Percentiles rank a stretch among this genome's conserved stretches.
These are phyloP conservation scores for Arabis hirsuta DNA, from an alignment of 345 rosid species.

Conservation along the genomic window DNA sequence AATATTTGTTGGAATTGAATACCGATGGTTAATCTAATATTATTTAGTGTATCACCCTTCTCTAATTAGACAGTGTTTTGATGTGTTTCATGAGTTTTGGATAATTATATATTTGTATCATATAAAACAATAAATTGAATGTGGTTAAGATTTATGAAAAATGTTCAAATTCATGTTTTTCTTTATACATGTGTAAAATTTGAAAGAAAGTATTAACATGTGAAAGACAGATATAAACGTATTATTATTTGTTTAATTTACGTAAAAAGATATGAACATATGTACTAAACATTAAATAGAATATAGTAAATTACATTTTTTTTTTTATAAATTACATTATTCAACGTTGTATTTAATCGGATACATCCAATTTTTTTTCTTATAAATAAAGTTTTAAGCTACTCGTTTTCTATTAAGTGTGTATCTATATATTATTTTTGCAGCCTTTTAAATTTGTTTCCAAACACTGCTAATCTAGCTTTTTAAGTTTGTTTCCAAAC, in stretches of 20 bases:
- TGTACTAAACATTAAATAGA: no score
- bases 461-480: no score
- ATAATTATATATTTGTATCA: not conserved
- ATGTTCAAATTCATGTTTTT: not conserved
- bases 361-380: not conserved
- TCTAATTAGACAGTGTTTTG: not conserved
- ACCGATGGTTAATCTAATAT: not conserved
- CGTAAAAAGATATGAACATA: no score
- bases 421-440: no score
- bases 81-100: conserved; percentile 15
- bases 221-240: no score
- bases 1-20: not conserved
- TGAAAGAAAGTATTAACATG: no score
- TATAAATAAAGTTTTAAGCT: not conserved
- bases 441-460: no score
- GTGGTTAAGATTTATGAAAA: not conserved
- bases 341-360: not conserved
- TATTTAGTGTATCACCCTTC: not conserved
- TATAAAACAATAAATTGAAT: not conserved
- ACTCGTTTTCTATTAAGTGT: not conserved
- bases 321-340: not conserved
- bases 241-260: no score
- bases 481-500: no score
- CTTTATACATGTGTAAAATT: not conserved
- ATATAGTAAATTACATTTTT: not conserved